Base-by-base conservation (phyloP, 306 rosid genomes). In the Arachis stenosperma region DNA sequence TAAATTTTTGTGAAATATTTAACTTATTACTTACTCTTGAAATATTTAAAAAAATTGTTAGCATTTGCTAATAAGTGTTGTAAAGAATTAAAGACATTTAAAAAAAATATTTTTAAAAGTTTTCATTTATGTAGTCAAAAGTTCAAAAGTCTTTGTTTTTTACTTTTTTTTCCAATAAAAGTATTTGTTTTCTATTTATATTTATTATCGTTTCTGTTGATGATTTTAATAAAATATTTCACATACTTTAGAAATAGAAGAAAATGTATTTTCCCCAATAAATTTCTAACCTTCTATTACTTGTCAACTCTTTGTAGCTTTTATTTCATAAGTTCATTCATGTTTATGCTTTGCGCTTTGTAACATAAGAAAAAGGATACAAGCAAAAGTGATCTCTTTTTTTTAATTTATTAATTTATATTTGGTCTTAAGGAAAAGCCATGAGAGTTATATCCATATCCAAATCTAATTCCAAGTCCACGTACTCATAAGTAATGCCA, bases 11-110 rank as follows among this genome's bases (percentile, higher is more conserved):
- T 17, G 17, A 29, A 50, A 27, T 72, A 17, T 17, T 17, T 17
- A 17, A 17, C 17, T 17, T 17, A 17, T 17, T 17, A 17, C 17
- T 17, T 17, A 6, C 61, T 22, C 48, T 47, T 4, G 5, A 61
- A 7, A 72, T 60, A 48, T 61, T 60, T 17, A 17, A 17, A 17
- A 17, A 17, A 17, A 10, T 17, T 17, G 17, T 37, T 72, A 37
- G 6, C 14, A 61, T 17, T 74, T 40, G 10, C 70, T 72, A 82
- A 81, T 87, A 92, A 96, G 79, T 92, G 17, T 14, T 54, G 30
- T 56, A 33, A 63, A 57, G 65, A 57, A 64, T 17, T 17, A 17
- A 17, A 17, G 17, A 17, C 17, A 17, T 17, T 17, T 17, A 17
- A 17, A 17, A 17, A 17, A 17, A 17, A 17, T 17, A 17, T 17